Evolutionary conservation across 441 rosid species (phyloP).

Genomic region (Daphne laureola): DNA sequence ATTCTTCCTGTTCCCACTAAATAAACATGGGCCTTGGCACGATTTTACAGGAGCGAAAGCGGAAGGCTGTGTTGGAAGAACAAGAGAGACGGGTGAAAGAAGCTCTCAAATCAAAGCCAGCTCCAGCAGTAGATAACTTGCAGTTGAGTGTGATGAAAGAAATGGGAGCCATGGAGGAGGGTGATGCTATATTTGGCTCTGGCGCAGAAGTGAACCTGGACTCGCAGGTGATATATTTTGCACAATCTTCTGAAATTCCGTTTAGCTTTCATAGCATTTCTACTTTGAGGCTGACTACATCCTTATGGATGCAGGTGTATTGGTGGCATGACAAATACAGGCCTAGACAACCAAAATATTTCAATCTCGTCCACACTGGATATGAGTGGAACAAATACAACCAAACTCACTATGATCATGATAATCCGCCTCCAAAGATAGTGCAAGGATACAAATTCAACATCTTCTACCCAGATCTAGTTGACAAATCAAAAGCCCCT

Average conservation of each 20-base stretch:
- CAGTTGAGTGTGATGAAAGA: conserved; percentile 86
- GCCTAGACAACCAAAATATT: conserved; percentile 89
- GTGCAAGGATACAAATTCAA: conserved; percentile 94
- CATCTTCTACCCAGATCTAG: conserved; percentile 91
- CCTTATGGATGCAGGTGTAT: conserved; percentile 45
- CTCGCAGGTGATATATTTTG: conserved; percentile 48
- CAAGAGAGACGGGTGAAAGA: conserved; percentile 69
- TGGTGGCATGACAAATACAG: conserved; percentile 99
- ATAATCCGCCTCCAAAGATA: conserved; percentile 89
- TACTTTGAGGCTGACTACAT: neutral
- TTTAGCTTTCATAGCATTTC: neutral
- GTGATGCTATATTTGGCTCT: conserved; percentile 84
- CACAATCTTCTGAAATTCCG: neutral
- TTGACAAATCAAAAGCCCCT: conserved; percentile 87
- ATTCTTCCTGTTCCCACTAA: no score
- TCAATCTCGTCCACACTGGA: conserved; percentile 95
- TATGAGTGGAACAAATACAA: conserved; percentile 97
- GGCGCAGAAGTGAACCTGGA: conserved; percentile 92
- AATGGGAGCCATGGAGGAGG: conserved; percentile 96
- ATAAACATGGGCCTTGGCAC: no score
- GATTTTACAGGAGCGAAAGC: conserved; percentile 48
- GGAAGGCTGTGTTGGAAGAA: conserved; percentile 56
- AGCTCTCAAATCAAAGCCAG: conserved; percentile 63
- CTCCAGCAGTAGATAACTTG: conserved; percentile 64
- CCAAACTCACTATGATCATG: conserved; percentile 95